phyloP scores from a whole-genome alignment of 176 grass and related monocot genomes.

The Oropetium thomaeum region DNA sequence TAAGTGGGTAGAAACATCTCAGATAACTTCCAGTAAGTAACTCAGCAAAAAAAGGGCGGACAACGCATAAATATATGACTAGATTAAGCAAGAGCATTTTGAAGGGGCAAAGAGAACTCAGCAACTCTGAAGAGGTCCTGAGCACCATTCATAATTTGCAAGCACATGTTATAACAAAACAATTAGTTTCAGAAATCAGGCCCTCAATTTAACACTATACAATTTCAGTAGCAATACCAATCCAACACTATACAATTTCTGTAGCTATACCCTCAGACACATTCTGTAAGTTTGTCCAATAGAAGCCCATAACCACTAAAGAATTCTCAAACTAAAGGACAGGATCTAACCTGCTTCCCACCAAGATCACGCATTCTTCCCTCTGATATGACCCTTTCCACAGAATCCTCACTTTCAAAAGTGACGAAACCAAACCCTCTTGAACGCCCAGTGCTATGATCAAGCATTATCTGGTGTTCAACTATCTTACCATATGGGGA shows the following conservation, averaged over 20 bases:
- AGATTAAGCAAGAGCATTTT: background rate
- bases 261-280: background rate
- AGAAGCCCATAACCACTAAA: background rate
- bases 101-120: background rate
- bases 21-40: background rate
- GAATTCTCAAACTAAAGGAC: background rate
- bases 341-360: slow-evolving; percentile 78
- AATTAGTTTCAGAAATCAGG: background rate
- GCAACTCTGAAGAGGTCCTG: background rate
- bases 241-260: no score
- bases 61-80: background rate
- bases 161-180: background rate
- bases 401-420: slow-evolving; percentile 88
- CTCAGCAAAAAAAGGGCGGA: background rate
- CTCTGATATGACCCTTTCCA: slow-evolving; percentile 89
- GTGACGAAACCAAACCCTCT: slow-evolving; percentile 98
- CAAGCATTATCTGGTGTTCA: slow-evolving; percentile 97
- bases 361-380: slow-evolving; percentile 93
- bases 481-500: slow-evolving; percentile 70
- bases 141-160: background rate
- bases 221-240: background rate
- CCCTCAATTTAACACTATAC: background rate
- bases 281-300: background rate
- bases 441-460: slow-evolving; percentile 88
- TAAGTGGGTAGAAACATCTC: background rate